Evolutionary conservation across 2,329 filamentous ascomycete genomes (phyloP), one percentile per base, ranked within the genome.

Genomic region (Aureobasidium sp.): DNA sequence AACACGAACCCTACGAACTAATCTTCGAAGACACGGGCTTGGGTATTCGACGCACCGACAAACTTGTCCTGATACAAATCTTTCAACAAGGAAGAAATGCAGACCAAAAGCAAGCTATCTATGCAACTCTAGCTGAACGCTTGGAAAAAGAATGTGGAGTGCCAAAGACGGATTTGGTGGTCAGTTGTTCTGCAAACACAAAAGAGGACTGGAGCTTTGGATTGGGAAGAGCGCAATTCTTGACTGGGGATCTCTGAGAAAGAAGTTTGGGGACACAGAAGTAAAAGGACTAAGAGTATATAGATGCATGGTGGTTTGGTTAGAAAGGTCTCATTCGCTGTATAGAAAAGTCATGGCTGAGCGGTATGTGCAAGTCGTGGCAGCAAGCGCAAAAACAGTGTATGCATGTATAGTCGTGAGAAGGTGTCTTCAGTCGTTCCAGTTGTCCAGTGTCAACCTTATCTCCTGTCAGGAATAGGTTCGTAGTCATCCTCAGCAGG

Each of bases 401-500:
- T 41, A 42, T 42, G 17, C 26, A n/a, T 42, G 13, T 32, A 17
- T 56, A 3, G 37, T 56, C 52, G 52, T 56, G 23, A 44, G 15
- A 23, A 29, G 8, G 36, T 7, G 29, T 15, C 12, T 17, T 13
- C 8, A 51, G 47, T 8, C 12, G 15, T 34, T 13, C 3, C 37
- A 12, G 20, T 2, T 9, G 5, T 52, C 20, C 20, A n/a, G 37
- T 7, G 34, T 15, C 15, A 6, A 17, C 4, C n/a, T 61, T 51
- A 62, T 47, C 41, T 41, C 23, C 62, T 57, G 5, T 63, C 62
- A 13, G 79, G 85, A 71, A 86, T 90, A 65, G 90, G 83, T 72
- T 96, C 90, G 76, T 96, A 97, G 62, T 90, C 92, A 69, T 89
- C 90, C 72, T 97, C 92, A 0, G 85, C 82, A 0, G 90, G 88